These are phyloP conservation scores for Neopestalotiopsis clavispora DNA, from an alignment of 2,329 filamentous ascomycete genomes.

Conservation along the genomic window DNA sequence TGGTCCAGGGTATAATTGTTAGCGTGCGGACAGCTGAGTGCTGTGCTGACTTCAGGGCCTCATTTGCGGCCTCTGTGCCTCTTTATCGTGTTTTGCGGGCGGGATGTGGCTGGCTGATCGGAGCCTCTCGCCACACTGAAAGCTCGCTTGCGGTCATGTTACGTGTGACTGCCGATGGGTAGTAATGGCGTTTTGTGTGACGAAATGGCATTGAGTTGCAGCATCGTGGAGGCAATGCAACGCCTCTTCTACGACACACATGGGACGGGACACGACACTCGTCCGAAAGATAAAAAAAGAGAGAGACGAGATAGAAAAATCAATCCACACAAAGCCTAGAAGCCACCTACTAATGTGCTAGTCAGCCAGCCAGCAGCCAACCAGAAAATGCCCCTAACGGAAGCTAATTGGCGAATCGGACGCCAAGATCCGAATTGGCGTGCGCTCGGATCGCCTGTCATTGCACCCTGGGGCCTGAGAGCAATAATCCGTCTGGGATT, in stretches of 20 bases:
- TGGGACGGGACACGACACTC: background rate
- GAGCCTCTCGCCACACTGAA: background rate
- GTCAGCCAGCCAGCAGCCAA: background rate
- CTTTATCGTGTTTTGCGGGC: background rate
- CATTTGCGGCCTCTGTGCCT: background rate
- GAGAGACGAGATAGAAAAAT: no score
- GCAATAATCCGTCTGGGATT: background rate
- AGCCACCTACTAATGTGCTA: no score
- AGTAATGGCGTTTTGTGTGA: background rate
- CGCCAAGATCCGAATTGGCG: constrained; percentile 1
- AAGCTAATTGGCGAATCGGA: constrained; percentile 1
- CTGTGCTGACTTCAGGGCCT: background rate
- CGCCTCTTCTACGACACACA: background rate
- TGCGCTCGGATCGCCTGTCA: constrained; percentile 1
- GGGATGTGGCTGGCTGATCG: background rate
- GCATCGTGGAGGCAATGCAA: background rate
- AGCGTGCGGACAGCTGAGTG: background rate
- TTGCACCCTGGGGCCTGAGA: background rate
- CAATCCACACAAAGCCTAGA: no score
- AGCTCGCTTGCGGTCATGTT: background rate
- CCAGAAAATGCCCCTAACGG: background rate
- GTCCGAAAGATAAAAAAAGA: background rate
- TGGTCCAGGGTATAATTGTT: background rate
- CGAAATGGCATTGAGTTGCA: background rate
- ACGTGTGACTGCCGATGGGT: background rate